Evolutionary conservation across 2,329 filamentous ascomycete genomes (phyloP).

Genomic region (Paracorniculantispora psalliotae): DNA sequence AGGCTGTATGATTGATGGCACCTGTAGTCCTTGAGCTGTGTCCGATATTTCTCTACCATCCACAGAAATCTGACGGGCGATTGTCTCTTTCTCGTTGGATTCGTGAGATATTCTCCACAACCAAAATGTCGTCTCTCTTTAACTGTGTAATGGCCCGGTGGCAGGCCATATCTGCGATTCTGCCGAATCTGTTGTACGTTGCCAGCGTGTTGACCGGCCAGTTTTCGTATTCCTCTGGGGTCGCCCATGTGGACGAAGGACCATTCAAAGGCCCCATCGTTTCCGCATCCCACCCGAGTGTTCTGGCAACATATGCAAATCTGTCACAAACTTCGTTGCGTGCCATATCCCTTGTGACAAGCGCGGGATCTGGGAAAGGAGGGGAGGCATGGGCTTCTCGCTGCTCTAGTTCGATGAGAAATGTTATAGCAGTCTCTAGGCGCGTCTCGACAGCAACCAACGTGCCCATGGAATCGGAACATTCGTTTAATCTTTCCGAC

Average conservation of each 20-base stretch:
- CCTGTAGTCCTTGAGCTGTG: too few species aligned
- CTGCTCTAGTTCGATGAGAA: not conserved
- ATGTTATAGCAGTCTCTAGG: not conserved
- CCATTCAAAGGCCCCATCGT: not conserved
- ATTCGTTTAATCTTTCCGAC: not conserved
- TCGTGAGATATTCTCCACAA: not conserved
- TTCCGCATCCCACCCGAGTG: not conserved
- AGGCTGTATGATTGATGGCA: too few species aligned
- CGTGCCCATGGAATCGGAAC: not conserved
- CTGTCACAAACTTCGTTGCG: not conserved
- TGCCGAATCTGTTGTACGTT: not conserved
- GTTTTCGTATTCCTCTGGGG: not conserved
- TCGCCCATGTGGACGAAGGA: not conserved
- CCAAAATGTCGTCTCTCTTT: not conserved
- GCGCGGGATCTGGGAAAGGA: not conserved
- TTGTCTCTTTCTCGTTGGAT: not conserved
- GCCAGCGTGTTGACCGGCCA: not conserved
- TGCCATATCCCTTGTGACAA: not conserved
- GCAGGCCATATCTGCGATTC: not conserved
- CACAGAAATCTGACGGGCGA: not conserved
- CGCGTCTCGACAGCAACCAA: not conserved
- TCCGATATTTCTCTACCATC: not conserved
- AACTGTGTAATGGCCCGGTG: not conserved
- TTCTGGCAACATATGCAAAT: not conserved
- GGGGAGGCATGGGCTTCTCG: not conserved